These are phyloP conservation scores for Fusarium multiceps DNA, from an alignment of 2,329 filamentous ascomycete species.

Conservation along the genomic window DNA sequence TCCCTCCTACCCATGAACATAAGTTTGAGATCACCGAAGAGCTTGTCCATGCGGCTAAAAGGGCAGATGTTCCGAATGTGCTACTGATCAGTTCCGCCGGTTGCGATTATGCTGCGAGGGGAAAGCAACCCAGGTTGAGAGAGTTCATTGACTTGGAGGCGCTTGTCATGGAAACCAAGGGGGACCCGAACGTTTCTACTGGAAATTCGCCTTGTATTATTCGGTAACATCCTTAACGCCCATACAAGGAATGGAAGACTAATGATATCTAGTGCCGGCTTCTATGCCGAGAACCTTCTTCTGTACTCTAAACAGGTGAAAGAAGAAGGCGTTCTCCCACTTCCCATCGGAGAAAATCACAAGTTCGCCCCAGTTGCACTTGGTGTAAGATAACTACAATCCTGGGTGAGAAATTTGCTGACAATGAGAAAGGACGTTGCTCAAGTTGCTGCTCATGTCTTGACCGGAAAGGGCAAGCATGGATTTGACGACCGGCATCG, in stretches of 20 bases:
- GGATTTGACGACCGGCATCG: constrained; percentile 17
- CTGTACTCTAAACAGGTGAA: constrained; percentile 15
- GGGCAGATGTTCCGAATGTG: constrained; percentile 16
- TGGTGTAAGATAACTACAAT: background rate
- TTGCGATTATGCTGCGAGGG: constrained; percentile 55
- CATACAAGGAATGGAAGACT: accelerated
- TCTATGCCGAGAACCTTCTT: constrained; percentile 20
- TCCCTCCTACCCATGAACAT: constrained; percentile 15
- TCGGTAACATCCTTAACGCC: background rate
- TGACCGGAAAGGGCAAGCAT: constrained; percentile 24
- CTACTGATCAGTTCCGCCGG: constrained; percentile 22
- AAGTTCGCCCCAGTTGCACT: constrained; percentile 26
- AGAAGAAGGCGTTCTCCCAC: constrained; percentile 5
- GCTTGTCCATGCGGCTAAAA: constrained; percentile 13
- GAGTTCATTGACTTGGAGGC: constrained; percentile 64
- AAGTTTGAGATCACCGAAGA: constrained; percentile 21
- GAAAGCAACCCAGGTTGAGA: constrained; percentile 60
- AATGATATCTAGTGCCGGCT: constrained; percentile 1
- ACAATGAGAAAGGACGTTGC: background rate
- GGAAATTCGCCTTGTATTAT: constrained; percentile 17
- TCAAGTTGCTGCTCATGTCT: constrained; percentile 19
- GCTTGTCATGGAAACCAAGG: constrained; percentile 57
- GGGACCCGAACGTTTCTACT: constrained; percentile 39
- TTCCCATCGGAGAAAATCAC: constrained; percentile 15
- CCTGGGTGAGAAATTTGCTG: accelerated